Evolutionary conservation across 441 rosid species (phyloP).

Genomic region (Erysimum cheiri): DNA sequence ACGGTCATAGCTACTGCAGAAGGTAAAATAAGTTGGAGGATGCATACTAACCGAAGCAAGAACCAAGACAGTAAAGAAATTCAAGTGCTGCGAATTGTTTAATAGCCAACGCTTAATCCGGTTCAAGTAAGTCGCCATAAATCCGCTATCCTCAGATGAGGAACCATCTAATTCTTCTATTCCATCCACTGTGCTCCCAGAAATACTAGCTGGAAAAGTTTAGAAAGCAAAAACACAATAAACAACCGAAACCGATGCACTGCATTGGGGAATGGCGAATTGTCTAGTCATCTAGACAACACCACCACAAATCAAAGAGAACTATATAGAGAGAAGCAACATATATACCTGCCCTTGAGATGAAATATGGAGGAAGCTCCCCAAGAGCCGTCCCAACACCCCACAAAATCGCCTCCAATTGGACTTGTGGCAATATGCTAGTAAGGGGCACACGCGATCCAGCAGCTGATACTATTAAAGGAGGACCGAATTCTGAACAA

Average conservation of each 20-base stretch:
- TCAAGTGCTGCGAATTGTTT: slow-evolving; percentile 73
- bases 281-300: not conserved
- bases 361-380: slow-evolving; percentile 98
- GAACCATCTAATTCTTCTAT: slow-evolving; percentile 78
- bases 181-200: slow-evolving; percentile 73
- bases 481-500: slow-evolving; percentile 84
- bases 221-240: not conserved
- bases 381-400: slow-evolving; percentile 97
- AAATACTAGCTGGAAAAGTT: slow-evolving; percentile 61
- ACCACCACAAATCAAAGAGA: not conserved
- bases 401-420: slow-evolving; percentile 88
- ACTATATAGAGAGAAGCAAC: slow-evolving; percentile 1
- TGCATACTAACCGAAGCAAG: slow-evolving; percentile 86
- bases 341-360: slow-evolving; percentile 87
- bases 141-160: slow-evolving; percentile 56
- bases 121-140: slow-evolving; percentile 53
- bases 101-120: slow-evolving; percentile 67
- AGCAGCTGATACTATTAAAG: slow-evolving; percentile 59
- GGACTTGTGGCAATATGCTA: slow-evolving; percentile 86
- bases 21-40: slow-evolving; percentile 3
- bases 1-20: slow-evolving; percentile 5
- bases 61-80: slow-evolving; percentile 79
- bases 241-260: not conserved
- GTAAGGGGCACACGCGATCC: slow-evolving; percentile 82
- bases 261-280: not conserved